These are phyloP conservation scores for Lyophyllum semitale DNA, from an alignment of 768 basidiomycete genomes.

Conservation along the genomic window DNA sequence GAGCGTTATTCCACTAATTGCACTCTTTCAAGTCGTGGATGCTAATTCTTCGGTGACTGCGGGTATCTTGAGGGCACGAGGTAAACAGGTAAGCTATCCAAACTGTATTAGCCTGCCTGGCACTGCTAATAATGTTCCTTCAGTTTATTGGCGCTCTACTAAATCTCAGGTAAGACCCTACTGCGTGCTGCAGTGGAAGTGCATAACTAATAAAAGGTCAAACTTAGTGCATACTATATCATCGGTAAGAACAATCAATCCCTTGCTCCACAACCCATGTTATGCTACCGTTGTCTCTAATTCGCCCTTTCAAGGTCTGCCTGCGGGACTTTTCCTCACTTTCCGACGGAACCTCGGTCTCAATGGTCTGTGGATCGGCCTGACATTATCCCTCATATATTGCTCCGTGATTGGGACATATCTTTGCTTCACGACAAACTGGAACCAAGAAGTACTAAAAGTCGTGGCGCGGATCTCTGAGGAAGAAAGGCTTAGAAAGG, in stretches of 20 bases:
- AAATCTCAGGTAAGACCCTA: constrained; percentile 60
- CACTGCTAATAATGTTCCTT: background rate
- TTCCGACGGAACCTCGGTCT: constrained; percentile 48
- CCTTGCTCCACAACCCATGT: too few relatives aligned
- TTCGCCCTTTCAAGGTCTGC: constrained; percentile 45
- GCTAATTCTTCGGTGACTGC: constrained; percentile 63
- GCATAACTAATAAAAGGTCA: background rate
- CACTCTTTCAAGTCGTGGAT: constrained; percentile 84
- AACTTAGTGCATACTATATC: constrained; percentile 8
- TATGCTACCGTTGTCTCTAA: too few relatives aligned
- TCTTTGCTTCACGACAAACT: constrained; percentile 46
- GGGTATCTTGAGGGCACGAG: constrained; percentile 81
- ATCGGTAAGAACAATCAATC: constrained; percentile 13
- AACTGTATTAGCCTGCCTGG: background rate
- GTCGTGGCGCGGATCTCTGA: constrained; percentile 24
- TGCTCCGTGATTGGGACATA: constrained; percentile 37
- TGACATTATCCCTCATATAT: constrained; percentile 51
- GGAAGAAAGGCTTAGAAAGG: constrained; percentile 3
- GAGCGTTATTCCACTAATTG: constrained; percentile 69
- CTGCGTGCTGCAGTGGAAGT: background rate
- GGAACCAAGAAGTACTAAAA: constrained; percentile 51
- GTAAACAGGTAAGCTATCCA: constrained; percentile 58
- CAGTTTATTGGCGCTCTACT: constrained; percentile 74
- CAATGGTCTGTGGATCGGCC: constrained; percentile 66
- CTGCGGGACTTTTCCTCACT: constrained; percentile 59